Base-by-base conservation (phyloP, 495 filamentous ascomycete species). In the Massariosphaeria phaeospora region DNA sequence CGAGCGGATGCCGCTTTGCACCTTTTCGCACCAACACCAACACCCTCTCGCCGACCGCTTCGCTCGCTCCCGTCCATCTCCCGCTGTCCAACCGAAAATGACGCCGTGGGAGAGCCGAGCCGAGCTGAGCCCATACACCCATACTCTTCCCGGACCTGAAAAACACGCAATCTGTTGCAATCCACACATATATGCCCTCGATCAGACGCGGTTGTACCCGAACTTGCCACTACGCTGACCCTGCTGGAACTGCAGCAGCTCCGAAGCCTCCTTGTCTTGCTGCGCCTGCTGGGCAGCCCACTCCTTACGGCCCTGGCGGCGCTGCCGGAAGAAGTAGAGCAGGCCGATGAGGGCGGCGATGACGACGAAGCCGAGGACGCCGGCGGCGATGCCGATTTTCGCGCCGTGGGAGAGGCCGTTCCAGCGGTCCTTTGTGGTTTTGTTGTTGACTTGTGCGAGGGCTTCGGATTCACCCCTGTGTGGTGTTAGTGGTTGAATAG, bases 241-340 rank as follows among this genome's bases (percentile, higher is more conserved):
- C 2, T 27, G 11, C 58, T 77, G 72, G 63, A 70, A 82, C 43
- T 77, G 75, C 63, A 82, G 72, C 52, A 85, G 72, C 68, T 87
- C 85, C n/a, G 75, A 69, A 5, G 79, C 80, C 56, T 87, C 82
- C 40, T 73, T 73, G 62, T 79, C 70, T 52, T 71, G 76, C 38
- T 74, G 72, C 48, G 77, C 73, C 47, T 82, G 75, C 18, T 76
- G 76, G 3, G 79, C 57, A 43, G 75, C 76, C 24, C 79, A 76
- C 64, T 90, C 86, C 23, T 72, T 72, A 55, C 79, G 75, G 25
- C 88, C 88, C 33, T 75, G 73, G 36, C 80, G 75, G 43, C 86
- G 77, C 66, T 89, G 84, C 38, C 74, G 76, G 66, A 89, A 67
- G 70, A 80, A 87, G 70, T 79, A 83, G 59, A 84, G 73, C 8